Conservation (phyloP, 352 stramenopile species). For the Phytophthora citrophthora region DNA sequence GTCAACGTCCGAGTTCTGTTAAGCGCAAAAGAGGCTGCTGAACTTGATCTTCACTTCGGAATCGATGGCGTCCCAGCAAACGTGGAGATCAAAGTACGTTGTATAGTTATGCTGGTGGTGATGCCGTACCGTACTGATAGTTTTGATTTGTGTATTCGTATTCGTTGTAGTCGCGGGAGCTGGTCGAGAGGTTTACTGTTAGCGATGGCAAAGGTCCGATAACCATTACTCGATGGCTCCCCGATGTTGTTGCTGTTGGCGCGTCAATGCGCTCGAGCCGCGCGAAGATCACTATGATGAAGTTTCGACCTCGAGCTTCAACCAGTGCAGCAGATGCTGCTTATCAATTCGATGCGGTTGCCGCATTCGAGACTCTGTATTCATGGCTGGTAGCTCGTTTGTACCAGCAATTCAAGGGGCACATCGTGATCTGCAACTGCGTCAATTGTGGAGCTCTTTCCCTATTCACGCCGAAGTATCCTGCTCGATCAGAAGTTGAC, state of each 20-base stretch:
- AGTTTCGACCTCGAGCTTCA: conserved; percentile 38
- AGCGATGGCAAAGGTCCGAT: conserved; percentile 43
- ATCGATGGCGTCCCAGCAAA: conserved; percentile 70
- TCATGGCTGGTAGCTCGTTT: conserved; percentile 49
- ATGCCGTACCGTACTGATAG: background rate
- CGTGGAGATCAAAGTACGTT: conserved; percentile 65
- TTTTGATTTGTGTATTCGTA: background rate
- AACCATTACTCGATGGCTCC: conserved; percentile 51
- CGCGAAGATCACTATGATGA: conserved; percentile 64
- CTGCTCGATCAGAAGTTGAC: conserved; percentile 18
- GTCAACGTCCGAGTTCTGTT: conserved; percentile 57
- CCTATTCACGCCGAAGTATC: conserved; percentile 55
- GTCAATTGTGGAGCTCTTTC: conserved; percentile 66
- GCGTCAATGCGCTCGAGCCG: conserved; percentile 57
- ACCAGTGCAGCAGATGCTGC: conserved; percentile 43
- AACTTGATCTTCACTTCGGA: conserved; percentile 65
- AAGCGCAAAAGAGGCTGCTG: conserved; percentile 62
- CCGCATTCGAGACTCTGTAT: conserved; percentile 49
- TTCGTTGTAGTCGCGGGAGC: conserved; percentile 47
- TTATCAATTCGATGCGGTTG: conserved; percentile 60
- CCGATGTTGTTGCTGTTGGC: conserved; percentile 62
- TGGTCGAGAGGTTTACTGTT: conserved; percentile 52
- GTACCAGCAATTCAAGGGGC: conserved; percentile 49
- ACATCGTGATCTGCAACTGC: conserved; percentile 57
- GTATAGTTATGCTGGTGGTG: background rate